Conservation (phyloP, 2,329 filamentous ascomycete genomes). For the Penicillium sp. region DNA sequence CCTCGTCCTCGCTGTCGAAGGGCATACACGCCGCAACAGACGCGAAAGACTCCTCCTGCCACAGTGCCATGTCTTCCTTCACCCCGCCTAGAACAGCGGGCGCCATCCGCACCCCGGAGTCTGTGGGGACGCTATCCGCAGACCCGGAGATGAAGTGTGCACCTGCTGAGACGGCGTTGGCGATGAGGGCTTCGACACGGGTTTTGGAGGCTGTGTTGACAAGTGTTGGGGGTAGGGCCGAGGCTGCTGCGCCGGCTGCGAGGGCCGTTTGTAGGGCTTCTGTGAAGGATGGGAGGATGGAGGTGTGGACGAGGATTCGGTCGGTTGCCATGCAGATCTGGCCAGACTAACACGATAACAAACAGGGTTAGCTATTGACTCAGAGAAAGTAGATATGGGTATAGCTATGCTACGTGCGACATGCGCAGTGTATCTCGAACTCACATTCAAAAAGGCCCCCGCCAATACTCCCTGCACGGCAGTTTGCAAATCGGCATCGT, state of each 20-base stretch:
- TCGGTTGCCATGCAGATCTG: slow-evolving; percentile 86
- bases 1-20: slow-evolving; percentile 62
- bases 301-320: slow-evolving; percentile 61
- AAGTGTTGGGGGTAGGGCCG: slow-evolving; percentile 39
- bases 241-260: slow-evolving; percentile 30
- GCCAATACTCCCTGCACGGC: slow-evolving; percentile 47
- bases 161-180: slow-evolving; percentile 29
- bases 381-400: not conserved
- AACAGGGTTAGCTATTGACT: not conserved
- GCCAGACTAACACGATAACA: slow-evolving; percentile 53
- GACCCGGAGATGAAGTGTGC: slow-evolving; percentile 34
- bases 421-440: not conserved
- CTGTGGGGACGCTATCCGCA: slow-evolving; percentile 8
- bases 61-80: slow-evolving; percentile 68
- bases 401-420: not conserved
- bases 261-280: slow-evolving; percentile 47
- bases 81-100: slow-evolving; percentile 67
- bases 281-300: slow-evolving; percentile 54
- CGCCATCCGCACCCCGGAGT: slow-evolving; percentile 48
- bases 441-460: slow-evolving; percentile 36
- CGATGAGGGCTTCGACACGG: slow-evolving; percentile 38
- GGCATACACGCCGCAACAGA: slow-evolving; percentile 66
- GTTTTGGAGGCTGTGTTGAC: slow-evolving; percentile 46
- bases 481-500: slow-evolving; percentile 70
- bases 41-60: slow-evolving; percentile 71